Percentiles rank a stretch among this genome's conserved stretches.
phyloP scores from a whole-genome alignment of 139 green algal genomes.

The Tetradesmus lagerheimii region DNA sequence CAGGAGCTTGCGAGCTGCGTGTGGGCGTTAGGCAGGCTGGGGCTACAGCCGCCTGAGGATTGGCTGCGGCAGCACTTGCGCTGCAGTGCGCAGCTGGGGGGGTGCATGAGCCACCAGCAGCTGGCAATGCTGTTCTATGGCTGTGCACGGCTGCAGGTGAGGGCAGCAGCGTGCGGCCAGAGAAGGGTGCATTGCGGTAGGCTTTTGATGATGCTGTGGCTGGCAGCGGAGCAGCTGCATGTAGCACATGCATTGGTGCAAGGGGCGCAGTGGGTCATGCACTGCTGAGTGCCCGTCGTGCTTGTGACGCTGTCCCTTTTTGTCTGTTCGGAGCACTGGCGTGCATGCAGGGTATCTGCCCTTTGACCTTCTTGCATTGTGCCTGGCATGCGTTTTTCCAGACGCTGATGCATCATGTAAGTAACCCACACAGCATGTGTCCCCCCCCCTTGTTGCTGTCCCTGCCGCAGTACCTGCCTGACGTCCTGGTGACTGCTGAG shows the following conservation, averaged over 20 bases:
- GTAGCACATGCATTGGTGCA: background rate
- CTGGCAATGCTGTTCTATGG: constrained; percentile 66
- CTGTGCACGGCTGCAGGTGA: constrained; percentile 57
- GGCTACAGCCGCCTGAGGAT: background rate
- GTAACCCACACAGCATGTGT: no score
- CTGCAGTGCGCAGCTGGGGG: background rate
- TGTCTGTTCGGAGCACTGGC: no score
- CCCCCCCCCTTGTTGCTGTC: no score
- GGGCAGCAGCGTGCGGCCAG: background rate
- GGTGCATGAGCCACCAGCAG: constrained; percentile 50
- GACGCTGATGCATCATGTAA: background rate
- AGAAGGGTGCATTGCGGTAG: background rate
- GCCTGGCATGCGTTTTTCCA: no score
- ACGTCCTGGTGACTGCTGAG: constrained; percentile 44
- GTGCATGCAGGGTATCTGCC: no score
- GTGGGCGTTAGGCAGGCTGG: background rate
- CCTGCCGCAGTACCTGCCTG: constrained; percentile 14
- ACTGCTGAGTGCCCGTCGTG: no score
- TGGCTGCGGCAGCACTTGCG: constrained; percentile 18
- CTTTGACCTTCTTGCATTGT: no score
- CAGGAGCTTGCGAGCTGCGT: constrained; percentile 28
- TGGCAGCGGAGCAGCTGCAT: background rate
- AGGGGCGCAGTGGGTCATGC: no score
- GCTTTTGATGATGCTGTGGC: background rate
- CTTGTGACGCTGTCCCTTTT: no score